phyloP scores from a whole-genome alignment of 169 alveolate species.

The Nephromyces sp. region DNA sequence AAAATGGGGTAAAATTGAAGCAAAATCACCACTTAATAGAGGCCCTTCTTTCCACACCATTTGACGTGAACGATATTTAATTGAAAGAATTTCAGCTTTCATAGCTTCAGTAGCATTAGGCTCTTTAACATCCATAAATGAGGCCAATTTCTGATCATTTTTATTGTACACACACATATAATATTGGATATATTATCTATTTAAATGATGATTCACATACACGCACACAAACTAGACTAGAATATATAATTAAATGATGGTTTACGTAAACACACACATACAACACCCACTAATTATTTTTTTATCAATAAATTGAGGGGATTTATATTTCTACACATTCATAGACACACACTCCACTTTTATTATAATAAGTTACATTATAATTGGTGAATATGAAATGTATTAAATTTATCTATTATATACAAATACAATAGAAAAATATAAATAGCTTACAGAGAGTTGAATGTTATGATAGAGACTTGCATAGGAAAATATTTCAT shows the following conservation, averaged over 20 bases:
- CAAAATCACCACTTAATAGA: conserved; percentile 10
- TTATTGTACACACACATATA: background rate
- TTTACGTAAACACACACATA: background rate
- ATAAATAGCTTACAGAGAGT: background rate
- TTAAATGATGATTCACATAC: background rate
- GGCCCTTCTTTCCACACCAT: conserved; percentile 10
- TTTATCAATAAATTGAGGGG: background rate
- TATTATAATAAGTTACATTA: too few species aligned
- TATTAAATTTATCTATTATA: too few species aligned
- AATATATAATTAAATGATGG: background rate
- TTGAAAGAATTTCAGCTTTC: conserved; percentile 4
- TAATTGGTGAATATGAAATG: too few species aligned
- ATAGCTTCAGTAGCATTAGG: conserved; percentile 3
- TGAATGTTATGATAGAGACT: conserved; percentile 15
- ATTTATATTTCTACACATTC: background rate
- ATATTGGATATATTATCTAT: background rate
- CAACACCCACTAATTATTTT: background rate
- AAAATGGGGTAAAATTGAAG: background rate
- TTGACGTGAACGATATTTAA: conserved; percentile 3
- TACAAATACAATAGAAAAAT: too few species aligned
- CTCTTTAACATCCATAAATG: conserved; percentile 3
- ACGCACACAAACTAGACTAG: background rate
- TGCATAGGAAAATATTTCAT: conserved; percentile 9
- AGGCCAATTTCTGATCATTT: conserved; percentile 9
- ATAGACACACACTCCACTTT: too few species aligned